Evolutionary conservation across 169 alveolate genomes (phyloP), one percentile per base, ranked within the genome.

Genomic region (Eimeria praecox): DNA sequence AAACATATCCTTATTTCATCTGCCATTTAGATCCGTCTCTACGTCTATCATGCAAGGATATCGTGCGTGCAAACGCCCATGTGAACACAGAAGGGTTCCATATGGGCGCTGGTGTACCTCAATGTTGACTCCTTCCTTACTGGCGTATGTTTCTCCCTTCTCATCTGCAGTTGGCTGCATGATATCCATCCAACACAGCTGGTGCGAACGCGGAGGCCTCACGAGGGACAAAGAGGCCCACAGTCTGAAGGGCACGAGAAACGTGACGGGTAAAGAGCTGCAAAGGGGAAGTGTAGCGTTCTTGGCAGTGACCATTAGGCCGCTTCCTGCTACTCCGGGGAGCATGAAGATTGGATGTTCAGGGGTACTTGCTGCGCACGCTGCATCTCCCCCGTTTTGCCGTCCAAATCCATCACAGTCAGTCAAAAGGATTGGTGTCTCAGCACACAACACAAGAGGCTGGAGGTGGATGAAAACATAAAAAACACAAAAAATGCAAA

Each of bases 261-360:
- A 83, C 22, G n/a, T 52, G n/a, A 71, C 59, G 20, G 90, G 85
- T 10, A 69, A 33, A 40, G 75, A 24, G n/a, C 75, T 64, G 73
- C 96, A 83, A 3, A 54, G 82, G 33, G 64, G 69, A 42, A 85
- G 75, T 4, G 71, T 18, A 12, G 94, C 96, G 62, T 69, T 42
- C 33, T 33, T n/a, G 3, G 80, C 80, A 16, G 80, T 69, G 38
- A 78, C 83, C 44, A 94, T 42, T 38, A 94, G 69, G 73, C 96
- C 96, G 42, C 96, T 94, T 8, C 96, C 96, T 73, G 96, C 96
- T 24, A 92, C 66, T 10, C 95, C 95, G 5, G 95, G 95, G 38
- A 92, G 75, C 59, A 92, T 87, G 44, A 92, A 80, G 16, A 92
- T 54, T 30, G 95, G 92, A 49, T 92, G 92, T 30, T 40, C 92